Conservation (phyloP, 176 grass and related monocot species). For the Raddia guianensis region DNA sequence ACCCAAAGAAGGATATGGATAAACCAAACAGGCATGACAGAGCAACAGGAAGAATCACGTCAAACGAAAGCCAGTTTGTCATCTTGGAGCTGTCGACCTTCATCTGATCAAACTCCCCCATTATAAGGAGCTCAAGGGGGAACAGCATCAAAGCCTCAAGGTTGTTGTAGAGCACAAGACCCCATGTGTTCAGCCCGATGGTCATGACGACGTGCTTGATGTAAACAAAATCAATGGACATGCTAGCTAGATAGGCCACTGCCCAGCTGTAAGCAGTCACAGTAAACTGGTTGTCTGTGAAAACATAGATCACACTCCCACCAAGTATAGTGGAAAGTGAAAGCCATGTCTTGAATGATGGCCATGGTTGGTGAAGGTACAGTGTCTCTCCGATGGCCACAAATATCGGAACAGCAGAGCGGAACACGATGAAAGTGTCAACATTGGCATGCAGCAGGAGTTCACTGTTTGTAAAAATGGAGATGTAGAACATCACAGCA, state of each 20-base stretch:
- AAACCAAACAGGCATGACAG: conserved; percentile 80
- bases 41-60: conserved; percentile 72
- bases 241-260: conserved; percentile 70
- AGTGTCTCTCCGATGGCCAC: conserved; percentile 79
- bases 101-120: conserved; percentile 84
- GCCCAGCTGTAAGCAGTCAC: conserved; percentile 81
- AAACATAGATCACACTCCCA: conserved; percentile 84
- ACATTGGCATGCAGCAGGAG: conserved; percentile 85
- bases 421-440: conserved; percentile 88
- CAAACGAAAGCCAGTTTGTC: conserved; percentile 69
- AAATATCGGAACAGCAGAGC: conserved; percentile 79
- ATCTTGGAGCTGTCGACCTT: conserved; percentile 63
- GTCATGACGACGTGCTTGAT: conserved; percentile 91
- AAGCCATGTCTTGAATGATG: conserved; percentile 74
- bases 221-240: conserved; percentile 88
- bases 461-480: conserved; percentile 87
- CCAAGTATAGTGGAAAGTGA: conserved; percentile 80
- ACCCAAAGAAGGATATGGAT: conserved; percentile 83
- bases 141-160: conserved; percentile 78
- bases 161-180: conserved; percentile 91
- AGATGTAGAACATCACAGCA: conserved; percentile 89
- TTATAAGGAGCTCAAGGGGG: conserved; percentile 82
- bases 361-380: conserved; percentile 81
- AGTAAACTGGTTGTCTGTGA: conserved; percentile 85
- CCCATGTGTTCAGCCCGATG: conserved; percentile 89